These are phyloP conservation scores for Verticillium isaacii DNA, from an alignment of 2,329 filamentous ascomycete species.

Conservation along the genomic window DNA sequence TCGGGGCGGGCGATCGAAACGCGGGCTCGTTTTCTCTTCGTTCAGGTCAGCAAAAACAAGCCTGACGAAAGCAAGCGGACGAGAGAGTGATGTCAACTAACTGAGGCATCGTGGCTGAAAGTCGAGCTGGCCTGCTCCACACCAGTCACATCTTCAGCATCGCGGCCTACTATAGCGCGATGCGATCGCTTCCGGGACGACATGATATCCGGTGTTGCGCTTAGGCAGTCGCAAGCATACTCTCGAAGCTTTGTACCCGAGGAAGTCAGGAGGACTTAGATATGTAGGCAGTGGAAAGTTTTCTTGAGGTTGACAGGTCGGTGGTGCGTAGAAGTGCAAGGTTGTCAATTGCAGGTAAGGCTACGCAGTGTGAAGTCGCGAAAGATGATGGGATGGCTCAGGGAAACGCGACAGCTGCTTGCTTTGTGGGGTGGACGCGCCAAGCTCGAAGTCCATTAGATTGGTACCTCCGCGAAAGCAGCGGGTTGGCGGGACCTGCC, in stretches of 20 bases:
- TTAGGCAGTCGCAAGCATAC: not conserved
- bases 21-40: slow-evolving; percentile 27
- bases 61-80: not conserved
- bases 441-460: not conserved
- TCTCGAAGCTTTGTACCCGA: not conserved
- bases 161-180: slow-evolving; percentile 26
- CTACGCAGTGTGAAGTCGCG: not conserved
- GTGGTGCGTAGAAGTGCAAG: too few relatives aligned
- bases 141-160: slow-evolving; percentile 28
- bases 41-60: not conserved
- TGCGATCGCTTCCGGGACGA: slow-evolving; percentile 37
- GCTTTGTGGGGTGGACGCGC: not conserved
- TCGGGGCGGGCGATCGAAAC: slow-evolving; percentile 20
- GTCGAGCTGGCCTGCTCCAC: slow-evolving; percentile 36
- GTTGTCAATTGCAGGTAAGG: too few relatives aligned
- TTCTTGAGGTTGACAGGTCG: not conserved
- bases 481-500: not conserved
- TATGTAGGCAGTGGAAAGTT: not conserved
- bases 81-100: slow-evolving; percentile 19
- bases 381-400: not conserved
- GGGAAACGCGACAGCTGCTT: not conserved
- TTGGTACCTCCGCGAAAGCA: not conserved
- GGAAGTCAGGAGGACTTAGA: not conserved
- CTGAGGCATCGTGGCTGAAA: slow-evolving; percentile 30
- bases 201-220: slow-evolving; percentile 15